These are phyloP conservation scores for Hypericum perforatum DNA, from an alignment of 345 rosid genomes.

Conservation along the genomic window DNA sequence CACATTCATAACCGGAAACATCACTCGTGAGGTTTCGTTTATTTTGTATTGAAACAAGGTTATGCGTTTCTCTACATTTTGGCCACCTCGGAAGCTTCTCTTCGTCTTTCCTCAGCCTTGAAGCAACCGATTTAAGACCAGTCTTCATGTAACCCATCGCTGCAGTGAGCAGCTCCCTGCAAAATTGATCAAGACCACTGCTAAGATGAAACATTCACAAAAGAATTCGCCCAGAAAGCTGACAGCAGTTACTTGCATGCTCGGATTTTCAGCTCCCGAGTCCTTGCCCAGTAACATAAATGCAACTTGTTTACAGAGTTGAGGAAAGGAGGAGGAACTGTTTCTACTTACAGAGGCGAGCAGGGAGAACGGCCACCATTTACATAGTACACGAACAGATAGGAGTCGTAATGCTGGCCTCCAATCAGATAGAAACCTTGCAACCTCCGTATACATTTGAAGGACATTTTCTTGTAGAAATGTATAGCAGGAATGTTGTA, in stretches of 20 bases:
- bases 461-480: slow-evolving; percentile 80
- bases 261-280: no score
- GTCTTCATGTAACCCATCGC: slow-evolving; percentile 41
- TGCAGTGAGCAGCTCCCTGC: slow-evolving; percentile 50
- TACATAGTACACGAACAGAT: slow-evolving; percentile 71
- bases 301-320: slow-evolving; percentile 1
- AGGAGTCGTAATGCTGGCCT: slow-evolving; percentile 76
- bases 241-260: no score
- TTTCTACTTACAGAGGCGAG: slow-evolving; percentile 66
- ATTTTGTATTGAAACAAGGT: slow-evolving; percentile 47
- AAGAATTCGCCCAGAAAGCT: not conserved
- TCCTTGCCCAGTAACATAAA: slow-evolving; percentile 1
- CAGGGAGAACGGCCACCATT: slow-evolving; percentile 82
- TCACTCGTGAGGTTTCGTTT: slow-evolving; percentile 44
- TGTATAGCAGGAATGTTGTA: slow-evolving; percentile 80
- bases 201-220: not conserved
- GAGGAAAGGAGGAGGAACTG: slow-evolving; percentile 6
- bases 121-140: slow-evolving; percentile 42
- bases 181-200: not conserved
- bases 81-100: slow-evolving; percentile 43
- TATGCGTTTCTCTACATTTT: slow-evolving; percentile 54
- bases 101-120: slow-evolving; percentile 42
- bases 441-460: slow-evolving; percentile 61
- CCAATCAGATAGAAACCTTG: slow-evolving; percentile 67
- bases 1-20: slow-evolving; percentile 43